A percentile compares a stretch with the other conserved stretches of the same genome.
Evolutionary conservation across 208 protist species (phyloP).

Genomic region (Naegleria lovaniensis): DNA sequence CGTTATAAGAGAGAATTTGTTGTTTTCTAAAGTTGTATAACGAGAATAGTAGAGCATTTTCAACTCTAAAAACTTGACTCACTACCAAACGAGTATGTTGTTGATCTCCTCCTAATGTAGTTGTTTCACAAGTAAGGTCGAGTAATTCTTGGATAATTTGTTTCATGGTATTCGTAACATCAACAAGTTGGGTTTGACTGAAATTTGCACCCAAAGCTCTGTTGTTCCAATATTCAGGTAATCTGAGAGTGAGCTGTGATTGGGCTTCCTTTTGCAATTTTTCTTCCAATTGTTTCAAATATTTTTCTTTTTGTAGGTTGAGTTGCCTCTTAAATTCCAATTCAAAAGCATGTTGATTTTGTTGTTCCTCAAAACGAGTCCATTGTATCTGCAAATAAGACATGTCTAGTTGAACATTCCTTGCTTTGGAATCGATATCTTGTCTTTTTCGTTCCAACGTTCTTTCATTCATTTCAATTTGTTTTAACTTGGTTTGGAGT

Average conservation of each 20-base stretch:
- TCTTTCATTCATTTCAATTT: neutral
- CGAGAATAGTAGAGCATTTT: neutral
- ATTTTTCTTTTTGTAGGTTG: neutral
- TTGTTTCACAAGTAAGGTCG: neutral
- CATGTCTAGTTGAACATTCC: too few species aligned
- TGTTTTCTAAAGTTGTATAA: neutral
- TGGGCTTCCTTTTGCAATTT: neutral
- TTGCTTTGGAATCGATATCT: too few species aligned
- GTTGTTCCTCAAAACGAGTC: too few species aligned
- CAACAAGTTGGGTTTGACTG: neutral
- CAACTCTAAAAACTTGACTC: neutral
- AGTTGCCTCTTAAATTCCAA: neutral
- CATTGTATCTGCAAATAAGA: too few species aligned
- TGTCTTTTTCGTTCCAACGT: too few species aligned
- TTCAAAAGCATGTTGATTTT: neutral
- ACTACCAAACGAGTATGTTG: neutral
- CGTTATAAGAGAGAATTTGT: neutral
- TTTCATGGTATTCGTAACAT: neutral
- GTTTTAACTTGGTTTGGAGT: neutral
- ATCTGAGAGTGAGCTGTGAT: neutral
- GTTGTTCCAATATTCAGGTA: neutral
- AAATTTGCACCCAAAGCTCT: too few species aligned
- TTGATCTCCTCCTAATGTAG: neutral
- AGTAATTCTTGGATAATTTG: neutral
- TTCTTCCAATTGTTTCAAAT: neutral